Conservation (phyloP, 2,329 filamentous ascomycete species). For the Daldinia eschscholtzii region DNA sequence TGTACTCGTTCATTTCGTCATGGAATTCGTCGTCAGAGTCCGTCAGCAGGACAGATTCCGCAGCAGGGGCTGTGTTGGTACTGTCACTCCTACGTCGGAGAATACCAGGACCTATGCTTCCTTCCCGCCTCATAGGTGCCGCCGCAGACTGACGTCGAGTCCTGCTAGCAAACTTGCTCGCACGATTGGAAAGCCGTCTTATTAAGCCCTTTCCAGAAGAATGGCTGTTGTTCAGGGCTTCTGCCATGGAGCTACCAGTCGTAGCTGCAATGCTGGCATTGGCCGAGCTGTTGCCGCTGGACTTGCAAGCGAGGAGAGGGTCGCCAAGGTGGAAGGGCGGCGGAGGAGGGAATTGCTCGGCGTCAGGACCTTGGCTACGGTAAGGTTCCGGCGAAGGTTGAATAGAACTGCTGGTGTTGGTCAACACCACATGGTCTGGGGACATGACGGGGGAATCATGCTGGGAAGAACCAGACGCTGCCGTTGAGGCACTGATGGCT, state of each 20-base stretch:
- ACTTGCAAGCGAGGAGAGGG: constrained; percentile 71
- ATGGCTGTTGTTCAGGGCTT: constrained; percentile 53
- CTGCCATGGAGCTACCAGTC: constrained; percentile 67
- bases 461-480: constrained; percentile 67
- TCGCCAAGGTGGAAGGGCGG: constrained; percentile 79
- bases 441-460: constrained; percentile 70
- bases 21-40: constrained; percentile 71
- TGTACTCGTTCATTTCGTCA: constrained; percentile 63
- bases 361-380: constrained; percentile 66
- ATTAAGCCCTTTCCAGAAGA: constrained; percentile 72
- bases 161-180: constrained; percentile 73
- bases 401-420: constrained; percentile 70
- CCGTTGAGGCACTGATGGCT: constrained; percentile 68
- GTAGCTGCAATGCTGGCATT: constrained; percentile 69
- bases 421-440: constrained; percentile 65
- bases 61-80: constrained; percentile 75
- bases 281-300: constrained; percentile 73
- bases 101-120: constrained; percentile 89
- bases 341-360: constrained; percentile 64
- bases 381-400: constrained; percentile 76
- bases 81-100: constrained; percentile 91
- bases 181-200: constrained; percentile 85
- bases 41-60: constrained; percentile 58
- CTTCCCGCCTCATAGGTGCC: constrained; percentile 81
- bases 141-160: constrained; percentile 83